These are phyloP conservation scores for Codiaeum variegatum DNA, from an alignment of 441 rosid genomes.

Conservation along the genomic window DNA sequence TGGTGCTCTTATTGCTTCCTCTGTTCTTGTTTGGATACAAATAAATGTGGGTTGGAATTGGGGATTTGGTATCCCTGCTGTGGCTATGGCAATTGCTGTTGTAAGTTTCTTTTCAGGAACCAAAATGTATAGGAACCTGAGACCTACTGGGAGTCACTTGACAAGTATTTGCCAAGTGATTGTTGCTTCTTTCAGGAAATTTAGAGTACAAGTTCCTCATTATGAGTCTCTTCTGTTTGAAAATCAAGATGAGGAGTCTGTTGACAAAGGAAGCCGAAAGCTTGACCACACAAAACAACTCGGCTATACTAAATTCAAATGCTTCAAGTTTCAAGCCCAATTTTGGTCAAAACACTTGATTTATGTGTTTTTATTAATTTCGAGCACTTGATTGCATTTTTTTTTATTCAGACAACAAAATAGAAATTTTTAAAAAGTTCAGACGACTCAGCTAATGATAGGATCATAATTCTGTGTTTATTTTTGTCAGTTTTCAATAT, in stretches of 20 bases:
- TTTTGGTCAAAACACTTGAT: no score
- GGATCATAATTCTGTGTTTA: no score
- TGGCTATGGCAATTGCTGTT: slow-evolving; percentile 78
- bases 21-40: slow-evolving; percentile 86
- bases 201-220: slow-evolving; percentile 37
- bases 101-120: slow-evolving; percentile 72
- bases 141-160: slow-evolving; percentile 81
- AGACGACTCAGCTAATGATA: background rate
- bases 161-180: slow-evolving; percentile 70
- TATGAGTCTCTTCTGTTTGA: slow-evolving; percentile 49
- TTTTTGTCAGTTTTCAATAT: slow-evolving; percentile 34
- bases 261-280: slow-evolving; percentile 63
- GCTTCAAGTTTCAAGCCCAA: background rate
- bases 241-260: slow-evolving; percentile 48
- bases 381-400: no score
- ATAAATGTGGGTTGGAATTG: slow-evolving; percentile 93
- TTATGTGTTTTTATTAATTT: no score
- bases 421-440: no score
- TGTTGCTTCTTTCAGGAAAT: slow-evolving; percentile 60
- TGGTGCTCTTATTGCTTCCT: slow-evolving; percentile 79
- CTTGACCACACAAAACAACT: slow-evolving; percentile 62
- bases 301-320: slow-evolving; percentile 27
- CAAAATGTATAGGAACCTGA: slow-evolving; percentile 54
- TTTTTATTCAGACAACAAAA: no score
- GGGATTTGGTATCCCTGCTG: slow-evolving; percentile 92